A percentile compares a stretch with the other conserved stretches of the same genome.
Evolutionary conservation across 2,329 filamentous ascomycete species (phyloP).

Genomic region (Mollisiaceae sp.): DNA sequence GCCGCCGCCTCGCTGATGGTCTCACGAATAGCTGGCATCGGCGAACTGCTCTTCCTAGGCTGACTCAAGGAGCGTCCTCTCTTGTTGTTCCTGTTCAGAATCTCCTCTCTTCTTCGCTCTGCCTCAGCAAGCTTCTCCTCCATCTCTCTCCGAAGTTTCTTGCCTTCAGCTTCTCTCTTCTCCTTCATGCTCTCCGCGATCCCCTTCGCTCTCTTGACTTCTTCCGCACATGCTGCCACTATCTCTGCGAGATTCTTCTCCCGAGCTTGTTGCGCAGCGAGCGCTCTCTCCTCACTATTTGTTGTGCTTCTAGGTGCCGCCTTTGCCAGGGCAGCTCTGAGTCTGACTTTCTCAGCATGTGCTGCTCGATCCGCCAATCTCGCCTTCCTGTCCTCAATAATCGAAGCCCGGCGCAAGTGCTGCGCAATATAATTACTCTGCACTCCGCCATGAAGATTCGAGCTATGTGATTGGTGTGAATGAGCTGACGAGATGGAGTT

Average conservation of each 20-base stretch:
- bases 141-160: constrained; percentile 73
- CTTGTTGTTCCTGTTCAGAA: constrained; percentile 60
- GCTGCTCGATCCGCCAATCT: constrained; percentile 79
- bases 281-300: constrained; percentile 74
- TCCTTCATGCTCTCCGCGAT: constrained; percentile 84
- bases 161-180: constrained; percentile 75
- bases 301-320: constrained; percentile 67
- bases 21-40: constrained; percentile 55
- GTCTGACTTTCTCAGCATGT: constrained; percentile 81
- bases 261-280: constrained; percentile 78
- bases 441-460: constrained; percentile 55
- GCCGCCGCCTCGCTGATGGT: constrained; percentile 64
- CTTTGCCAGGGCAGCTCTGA: constrained; percentile 76
- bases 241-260: constrained; percentile 84
- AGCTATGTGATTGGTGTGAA: constrained; percentile 46
- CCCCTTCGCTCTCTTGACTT: constrained; percentile 81
- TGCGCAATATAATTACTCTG: constrained; percentile 81
- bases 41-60: constrained; percentile 55
- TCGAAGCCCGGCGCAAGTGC: constrained; percentile 78
- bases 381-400: constrained; percentile 80
- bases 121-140: constrained; percentile 81
- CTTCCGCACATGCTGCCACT: constrained; percentile 79
- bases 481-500: constrained; percentile 81
- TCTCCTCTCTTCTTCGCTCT: constrained; percentile 70
- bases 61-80: constrained; percentile 59